Conservation (phyloP, 192 early-diverging fungal species). For the Coemansia sp. region DNA sequence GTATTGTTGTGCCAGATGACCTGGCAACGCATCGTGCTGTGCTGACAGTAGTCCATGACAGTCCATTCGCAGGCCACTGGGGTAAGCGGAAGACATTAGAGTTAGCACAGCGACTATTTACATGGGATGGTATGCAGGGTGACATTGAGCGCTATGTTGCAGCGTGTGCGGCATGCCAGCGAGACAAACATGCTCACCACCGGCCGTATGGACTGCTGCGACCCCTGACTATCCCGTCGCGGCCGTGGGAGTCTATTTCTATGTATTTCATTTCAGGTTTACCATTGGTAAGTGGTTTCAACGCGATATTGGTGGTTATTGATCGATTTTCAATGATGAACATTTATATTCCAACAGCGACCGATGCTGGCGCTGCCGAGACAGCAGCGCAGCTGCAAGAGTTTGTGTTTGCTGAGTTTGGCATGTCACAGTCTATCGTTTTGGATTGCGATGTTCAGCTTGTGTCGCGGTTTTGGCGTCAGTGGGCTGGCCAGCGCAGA, state of each 20-base stretch:
- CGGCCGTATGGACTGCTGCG: conserved; percentile 6
- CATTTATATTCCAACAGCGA: conserved; percentile 4
- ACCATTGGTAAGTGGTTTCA: background rate
- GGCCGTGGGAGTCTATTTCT: conserved; percentile 2
- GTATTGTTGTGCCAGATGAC: background rate
- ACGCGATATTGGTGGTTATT: conserved; percentile 9
- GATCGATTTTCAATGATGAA: conserved; percentile 3
- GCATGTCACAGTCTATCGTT: conserved; percentile 1
- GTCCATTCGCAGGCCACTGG: conserved; percentile 5
- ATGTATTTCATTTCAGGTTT: conserved; percentile 10
- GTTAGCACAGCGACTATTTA: background rate
- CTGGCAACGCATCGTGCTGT: background rate
- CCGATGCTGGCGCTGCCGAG: background rate
- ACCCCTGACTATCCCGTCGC: background rate
- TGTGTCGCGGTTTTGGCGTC: background rate
- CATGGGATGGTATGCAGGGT: background rate
- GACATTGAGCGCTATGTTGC: background rate
- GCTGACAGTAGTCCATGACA: background rate
- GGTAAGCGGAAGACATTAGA: background rate
- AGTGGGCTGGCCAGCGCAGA: background rate
- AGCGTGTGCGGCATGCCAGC: background rate
- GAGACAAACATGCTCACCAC: background rate
- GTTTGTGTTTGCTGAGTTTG: background rate
- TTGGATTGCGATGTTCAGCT: background rate
- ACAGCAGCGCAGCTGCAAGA: background rate